Evolutionary conservation across 2,329 filamentous ascomycete genomes (phyloP), one percentile per base, ranked within the genome.

Genomic region (Chrysosporium queenslandicum): DNA sequence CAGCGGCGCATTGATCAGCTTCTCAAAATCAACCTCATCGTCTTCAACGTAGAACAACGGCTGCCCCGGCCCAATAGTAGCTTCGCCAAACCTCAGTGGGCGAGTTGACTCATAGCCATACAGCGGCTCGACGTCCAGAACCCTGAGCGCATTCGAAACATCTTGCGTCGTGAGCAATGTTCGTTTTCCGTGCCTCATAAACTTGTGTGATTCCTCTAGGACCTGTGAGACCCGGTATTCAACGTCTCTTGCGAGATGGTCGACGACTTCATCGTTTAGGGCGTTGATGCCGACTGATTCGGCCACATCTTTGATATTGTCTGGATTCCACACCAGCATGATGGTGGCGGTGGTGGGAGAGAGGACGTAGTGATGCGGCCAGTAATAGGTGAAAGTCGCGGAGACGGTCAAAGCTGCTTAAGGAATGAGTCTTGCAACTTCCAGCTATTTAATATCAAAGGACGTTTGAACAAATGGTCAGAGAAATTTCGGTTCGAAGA

Each of bases 1-100:
- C 59, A 98, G 71, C 3, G 92, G 87, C 58, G 89, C 89, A 71
- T 98, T 98, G 67, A 98, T 96, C 59, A 98, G 75, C 75, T 97
- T 97, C 74, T 98, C 92, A 65, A 98, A 97, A 69, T 98, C 92
- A 51, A 97, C 85, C 74, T 98, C 92, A 65, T 98, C 92, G 66
- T 98, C 92, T 65, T 98, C 92, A 34, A 98, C 86, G 67, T 98
- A 98, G 70, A 91, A 98, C 20, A 98, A 74, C 50, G 91, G 89
- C 70, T 98, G 92, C 8, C 91, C 90, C 12, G 90, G 89, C 0
- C 92, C 92, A 55, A 98, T 74, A 53, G 87, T 94, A 2, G 92
- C 92, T 70, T 98, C 92, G 48, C 92, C 92, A 64, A 94, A 98
- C 51, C 86, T 81, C 61, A 98, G 73, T 23, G 90, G 87, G 48